Conservation (phyloP, 148 eudicot genomes). For the Rhododendron griersonianum region DNA sequence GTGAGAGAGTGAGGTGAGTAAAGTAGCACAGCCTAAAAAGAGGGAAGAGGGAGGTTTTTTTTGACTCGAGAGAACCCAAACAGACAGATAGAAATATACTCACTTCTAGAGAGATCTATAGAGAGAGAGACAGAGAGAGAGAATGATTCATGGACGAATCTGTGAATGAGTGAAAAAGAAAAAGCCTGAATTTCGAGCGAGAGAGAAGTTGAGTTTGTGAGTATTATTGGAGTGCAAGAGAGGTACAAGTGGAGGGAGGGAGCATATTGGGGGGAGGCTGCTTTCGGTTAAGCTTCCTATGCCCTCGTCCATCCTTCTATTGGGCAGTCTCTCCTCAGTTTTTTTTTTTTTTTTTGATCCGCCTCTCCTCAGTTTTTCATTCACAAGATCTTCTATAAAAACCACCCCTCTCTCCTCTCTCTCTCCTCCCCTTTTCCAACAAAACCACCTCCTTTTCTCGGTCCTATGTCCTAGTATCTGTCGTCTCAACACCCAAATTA, state of each 20-base stretch:
- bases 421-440: background rate
- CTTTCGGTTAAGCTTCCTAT: conserved; percentile 29
- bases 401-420: background rate
- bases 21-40: background rate
- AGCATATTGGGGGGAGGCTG: background rate
- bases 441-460: background rate
- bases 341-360: background rate
- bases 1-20: background rate
- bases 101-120: background rate
- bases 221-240: background rate
- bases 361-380: background rate
- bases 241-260: background rate
- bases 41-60: background rate
- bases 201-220: background rate
- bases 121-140: background rate
- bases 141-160: background rate
- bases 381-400: conserved; percentile 6
- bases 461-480: background rate
- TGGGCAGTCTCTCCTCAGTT: conserved; percentile 14
- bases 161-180: background rate
- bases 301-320: conserved; percentile 38
- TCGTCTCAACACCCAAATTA: background rate
- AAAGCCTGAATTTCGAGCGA: background rate
- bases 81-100: background rate
- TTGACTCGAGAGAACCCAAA: background rate